Conservation (phyloP, 257 asterid genomes). For the Primulina tabacum region DNA sequence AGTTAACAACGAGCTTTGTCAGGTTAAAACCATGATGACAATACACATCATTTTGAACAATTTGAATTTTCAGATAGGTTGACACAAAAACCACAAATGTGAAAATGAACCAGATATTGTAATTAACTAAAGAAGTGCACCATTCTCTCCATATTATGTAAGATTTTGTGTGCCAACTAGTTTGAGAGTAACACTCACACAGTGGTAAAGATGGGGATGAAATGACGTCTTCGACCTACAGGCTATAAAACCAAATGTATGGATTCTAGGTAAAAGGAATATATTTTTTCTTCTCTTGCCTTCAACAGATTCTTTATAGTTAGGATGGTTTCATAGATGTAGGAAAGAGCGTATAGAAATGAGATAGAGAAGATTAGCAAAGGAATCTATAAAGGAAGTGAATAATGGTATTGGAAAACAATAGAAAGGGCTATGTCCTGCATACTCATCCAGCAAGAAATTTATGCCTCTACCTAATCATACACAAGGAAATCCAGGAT, state of each 20-base stretch:
- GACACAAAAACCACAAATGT: slow-evolving; percentile 8
- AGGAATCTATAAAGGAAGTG: neutral
- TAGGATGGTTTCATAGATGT: neutral
- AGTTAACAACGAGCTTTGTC: slow-evolving; percentile 27
- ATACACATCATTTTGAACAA: slow-evolving; percentile 19
- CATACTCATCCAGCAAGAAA: slow-evolving; percentile 8
- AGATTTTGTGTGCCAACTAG: neutral
- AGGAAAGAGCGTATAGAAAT: neutral
- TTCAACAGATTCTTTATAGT: slow-evolving; percentile 5
- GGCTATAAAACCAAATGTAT: slow-evolving; percentile 1
- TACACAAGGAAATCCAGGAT: slow-evolving; percentile 8
- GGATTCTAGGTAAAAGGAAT: neutral
- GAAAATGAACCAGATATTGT: slow-evolving; percentile 8
- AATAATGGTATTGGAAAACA: slow-evolving; percentile 6
- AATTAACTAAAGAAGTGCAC: neutral
- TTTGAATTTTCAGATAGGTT: slow-evolving; percentile 14
- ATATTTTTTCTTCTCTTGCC: slow-evolving; percentile 7
- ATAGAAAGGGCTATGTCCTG: neutral
- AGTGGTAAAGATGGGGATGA: neutral
- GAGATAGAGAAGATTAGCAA: neutral
- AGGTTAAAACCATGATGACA: slow-evolving; percentile 19
- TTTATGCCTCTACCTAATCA: slow-evolving; percentile 4
- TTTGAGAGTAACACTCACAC: neutral
- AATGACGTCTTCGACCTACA: neutral
- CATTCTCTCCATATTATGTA: neutral